Evolutionary conservation across 2,329 filamentous ascomycete species (phyloP).

Genomic region (Nemania sp.): DNA sequence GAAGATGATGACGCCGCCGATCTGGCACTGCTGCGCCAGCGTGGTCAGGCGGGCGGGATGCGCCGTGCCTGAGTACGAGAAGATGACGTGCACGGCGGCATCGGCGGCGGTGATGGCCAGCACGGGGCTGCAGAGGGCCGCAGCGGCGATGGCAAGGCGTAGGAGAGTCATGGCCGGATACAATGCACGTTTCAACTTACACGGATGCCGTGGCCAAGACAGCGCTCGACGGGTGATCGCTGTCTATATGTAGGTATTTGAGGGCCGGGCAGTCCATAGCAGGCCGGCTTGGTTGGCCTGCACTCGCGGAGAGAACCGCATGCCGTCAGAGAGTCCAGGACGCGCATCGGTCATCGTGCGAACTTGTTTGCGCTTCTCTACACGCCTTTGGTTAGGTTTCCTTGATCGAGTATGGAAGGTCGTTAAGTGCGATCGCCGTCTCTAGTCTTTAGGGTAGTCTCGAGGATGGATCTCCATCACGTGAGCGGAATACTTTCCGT

Average conservation of each 20-base stretch:
- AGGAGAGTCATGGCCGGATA: constrained; percentile 2
- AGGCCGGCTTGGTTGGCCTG: too few species aligned
- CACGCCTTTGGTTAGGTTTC: not conserved
- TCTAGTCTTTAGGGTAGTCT: too few species aligned
- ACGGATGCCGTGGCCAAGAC: not conserved
- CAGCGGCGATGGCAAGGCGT: not conserved
- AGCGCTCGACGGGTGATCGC: not conserved
- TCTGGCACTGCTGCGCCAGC: constrained; percentile 11
- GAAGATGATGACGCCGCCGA: constrained; percentile 23
- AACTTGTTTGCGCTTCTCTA: too few species aligned
- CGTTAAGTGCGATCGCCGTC: constrained; percentile 4
- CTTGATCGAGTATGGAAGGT: constrained; percentile 16
- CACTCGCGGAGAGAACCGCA: constrained; percentile 9
- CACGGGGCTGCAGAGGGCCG: constrained; percentile 10
- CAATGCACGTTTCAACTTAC: too few species aligned
- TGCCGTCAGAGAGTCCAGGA: too few species aligned
- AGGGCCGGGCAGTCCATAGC: too few species aligned
- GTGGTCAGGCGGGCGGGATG: constrained; percentile 13
- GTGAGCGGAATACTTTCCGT: constrained; percentile 20
- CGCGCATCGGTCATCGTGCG: too few species aligned
- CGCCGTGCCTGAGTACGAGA: constrained; percentile 16
- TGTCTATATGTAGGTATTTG: too few species aligned
- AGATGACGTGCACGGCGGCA: constrained; percentile 20
- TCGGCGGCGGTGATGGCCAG: constrained; percentile 18
- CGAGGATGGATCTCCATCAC: not conserved